Percentiles rank a stretch among this genome's conserved stretches.
Evolutionary conservation across 2,329 filamentous ascomycete genomes (phyloP).

Genomic region (Claviceps humidiphila): DNA sequence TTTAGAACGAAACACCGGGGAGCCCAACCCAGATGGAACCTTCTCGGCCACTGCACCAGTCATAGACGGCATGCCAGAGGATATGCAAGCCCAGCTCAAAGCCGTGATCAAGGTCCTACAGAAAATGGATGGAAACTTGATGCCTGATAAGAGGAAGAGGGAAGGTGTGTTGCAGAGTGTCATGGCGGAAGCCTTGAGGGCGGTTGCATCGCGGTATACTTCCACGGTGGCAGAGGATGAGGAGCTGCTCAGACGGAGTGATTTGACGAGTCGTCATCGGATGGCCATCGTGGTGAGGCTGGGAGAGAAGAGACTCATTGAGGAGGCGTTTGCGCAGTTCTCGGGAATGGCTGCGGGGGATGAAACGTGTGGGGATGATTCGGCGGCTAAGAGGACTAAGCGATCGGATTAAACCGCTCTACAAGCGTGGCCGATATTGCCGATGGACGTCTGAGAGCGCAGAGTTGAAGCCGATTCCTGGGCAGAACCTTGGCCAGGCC

Average conservation of each 20-base stretch:
- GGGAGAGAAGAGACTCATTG: constrained; percentile 58
- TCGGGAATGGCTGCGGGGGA: constrained; percentile 13
- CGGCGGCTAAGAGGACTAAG: constrained; percentile 19
- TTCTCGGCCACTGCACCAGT: constrained; percentile 21
- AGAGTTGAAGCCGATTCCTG: too few species aligned
- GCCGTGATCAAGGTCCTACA: constrained; percentile 34
- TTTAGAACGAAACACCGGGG: constrained; percentile 41
- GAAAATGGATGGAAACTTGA: constrained; percentile 26
- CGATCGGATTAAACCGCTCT: constrained; percentile 8
- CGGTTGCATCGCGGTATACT: constrained; percentile 27
- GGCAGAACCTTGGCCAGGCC: too few species aligned
- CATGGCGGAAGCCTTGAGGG: constrained; percentile 24
- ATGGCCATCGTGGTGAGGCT: constrained; percentile 57
- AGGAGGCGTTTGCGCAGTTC: constrained; percentile 32
- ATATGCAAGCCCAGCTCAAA: constrained; percentile 39
- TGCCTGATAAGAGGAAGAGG: constrained; percentile 36
- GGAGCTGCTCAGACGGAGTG: constrained; percentile 18
- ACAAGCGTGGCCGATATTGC: too few species aligned
- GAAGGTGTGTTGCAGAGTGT: constrained; percentile 31
- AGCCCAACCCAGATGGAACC: constrained; percentile 36
- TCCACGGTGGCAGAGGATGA: constrained; percentile 29
- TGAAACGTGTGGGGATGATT: constrained; percentile 10
- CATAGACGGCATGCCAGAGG: constrained; percentile 31
- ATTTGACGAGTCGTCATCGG: constrained; percentile 23
- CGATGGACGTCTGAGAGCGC: too few species aligned